Base-by-base conservation (phyloP, 768 basidiomycete species). In the Lactifluus pinguis region DNA sequence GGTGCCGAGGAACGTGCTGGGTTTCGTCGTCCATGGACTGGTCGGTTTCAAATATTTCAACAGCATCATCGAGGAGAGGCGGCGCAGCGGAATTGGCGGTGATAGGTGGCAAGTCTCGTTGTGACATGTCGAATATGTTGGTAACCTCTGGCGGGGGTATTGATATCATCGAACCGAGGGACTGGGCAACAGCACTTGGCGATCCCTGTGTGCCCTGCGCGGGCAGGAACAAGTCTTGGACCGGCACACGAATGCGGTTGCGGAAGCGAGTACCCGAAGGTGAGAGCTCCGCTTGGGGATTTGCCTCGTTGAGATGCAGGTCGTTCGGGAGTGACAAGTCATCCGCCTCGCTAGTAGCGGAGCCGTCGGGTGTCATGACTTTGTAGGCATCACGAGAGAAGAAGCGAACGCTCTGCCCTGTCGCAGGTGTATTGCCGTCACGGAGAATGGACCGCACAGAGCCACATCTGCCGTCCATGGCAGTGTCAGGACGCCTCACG, bases 321-420 rank as follows among this genome's bases (percentile, higher is more conserved):
- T 71, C 69, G 14, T 70, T 66, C 9, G 66, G 64, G 25, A 75
- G 66, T 3, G 69, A 67, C 0, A 65, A 52, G 15, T 71, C 70
- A 10, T 70, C 69, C 15, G 68, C 69, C 50, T 75, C 70, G 57
- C 69, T 73, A 49, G 79, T 77, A 47, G 74, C 71, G 17, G 85
- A 86, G 21, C 77, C 72, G 48, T 88, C 83, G n/a, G 85, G 84
- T 52, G 78, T 86, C 67, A 85, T 81, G 25, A 80, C 74, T 63
- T 79, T 83, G 74, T 80, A 85, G 13, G 82, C 83, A 55, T 87
- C 83, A 30, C 83, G 78, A 30, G 86, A 82, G 71, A 88, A 87
- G 74, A 89, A 89, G 6, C 87, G 83, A 45, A 89, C 87, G 61
- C 83, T 88, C 69, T 84, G 83, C n/a, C 87, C 87, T 11, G 86